Evolutionary conservation across 306 rosid species (phyloP).

Genomic region (Gillenia trifoliata): DNA sequence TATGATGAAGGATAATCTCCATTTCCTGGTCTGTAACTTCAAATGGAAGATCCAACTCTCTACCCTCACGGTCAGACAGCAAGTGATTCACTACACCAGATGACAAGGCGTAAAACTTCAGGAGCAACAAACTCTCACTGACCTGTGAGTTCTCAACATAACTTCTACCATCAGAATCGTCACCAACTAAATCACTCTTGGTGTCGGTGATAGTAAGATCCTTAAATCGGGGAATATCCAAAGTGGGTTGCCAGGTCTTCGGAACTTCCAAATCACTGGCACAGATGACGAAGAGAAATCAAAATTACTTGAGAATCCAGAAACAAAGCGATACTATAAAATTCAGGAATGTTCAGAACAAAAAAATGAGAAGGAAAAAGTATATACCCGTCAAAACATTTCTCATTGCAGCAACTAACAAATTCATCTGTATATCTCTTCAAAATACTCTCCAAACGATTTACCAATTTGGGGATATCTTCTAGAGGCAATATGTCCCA

Average conservation of each 20-base stretch:
- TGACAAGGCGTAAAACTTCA: conserved; percentile 74
- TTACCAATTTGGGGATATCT: conserved; percentile 49
- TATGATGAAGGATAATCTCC: conserved; percentile 49
- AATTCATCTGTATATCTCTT: conserved; percentile 50
- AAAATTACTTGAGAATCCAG: neutral
- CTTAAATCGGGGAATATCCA: conserved; percentile 36
- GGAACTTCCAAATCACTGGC: conserved; percentile 53
- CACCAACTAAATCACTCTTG: conserved; percentile 22
- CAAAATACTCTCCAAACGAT: conserved; percentile 52
- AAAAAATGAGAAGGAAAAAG: neutral
- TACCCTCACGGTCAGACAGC: conserved; percentile 43
- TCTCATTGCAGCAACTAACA: conserved; percentile 48
- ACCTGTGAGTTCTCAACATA: conserved; percentile 77
- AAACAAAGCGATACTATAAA: neutral
- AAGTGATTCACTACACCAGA: conserved; percentile 48
- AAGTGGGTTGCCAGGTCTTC: conserved; percentile 38
- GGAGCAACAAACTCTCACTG: conserved; percentile 66
- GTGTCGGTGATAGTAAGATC: conserved; percentile 20
- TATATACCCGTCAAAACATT: conserved; percentile 48
- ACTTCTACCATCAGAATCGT: conserved; percentile 41
- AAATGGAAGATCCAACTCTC: conserved; percentile 68
- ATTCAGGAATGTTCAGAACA: neutral
- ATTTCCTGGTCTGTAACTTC: conserved; percentile 66
- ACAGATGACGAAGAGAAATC: neutral
- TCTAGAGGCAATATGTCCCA: conserved; percentile 65